Base-by-base conservation (phyloP, 176 grass and related monocot genomes). In the Zizania latifolia region DNA sequence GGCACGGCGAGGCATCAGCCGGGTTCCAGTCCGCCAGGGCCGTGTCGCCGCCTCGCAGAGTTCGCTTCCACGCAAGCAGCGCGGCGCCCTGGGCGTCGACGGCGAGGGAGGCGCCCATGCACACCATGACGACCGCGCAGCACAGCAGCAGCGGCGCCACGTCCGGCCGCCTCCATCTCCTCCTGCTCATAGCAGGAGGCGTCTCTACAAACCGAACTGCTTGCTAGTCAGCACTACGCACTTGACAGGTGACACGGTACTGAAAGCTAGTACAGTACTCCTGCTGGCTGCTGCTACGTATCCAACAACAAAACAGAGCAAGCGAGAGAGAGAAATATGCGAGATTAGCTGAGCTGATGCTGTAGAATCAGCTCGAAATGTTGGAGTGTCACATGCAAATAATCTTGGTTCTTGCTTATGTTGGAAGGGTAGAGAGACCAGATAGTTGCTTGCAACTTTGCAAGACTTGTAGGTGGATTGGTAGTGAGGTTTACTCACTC, bases 1-100 rank as follows among this genome's bases (percentile, higher is more conserved):
- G 75, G 81, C 93, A 97, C 31, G 90, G 87, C 10, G 68, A 90
- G 24, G 68, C 72, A 66, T 90, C 87, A 0, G 37, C 2, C 0
- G 81, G n/a, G 37, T 64, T 75, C 93, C 93, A 97, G 71, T 79
- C 72, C 0, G 57, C 39, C 0, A 97, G 82, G 7, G 78, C 19
- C 2, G 14, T 12, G 8, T 19, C 68, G 33, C 66, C 74, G 26
- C 73, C 73, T 5, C 71, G 65, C 27, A 90, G 82, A 21, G 84
- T 78, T 50, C 58, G 57, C 85, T 90, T 93, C 93, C 90, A 93
- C 3, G 78, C 65, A 1, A 90, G 93, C 62, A 93, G 76, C 68
- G 85, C 87, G 12, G 65, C 82, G 39, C 93, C 93, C 79, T 92
- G 93, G 33, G 75, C 75, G 79, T 90, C 90, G 22, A 67, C 38